These are phyloP conservation scores for Erythrobasidium hasegawianum DNA, from an alignment of 1,284 basidiomycete genomes.

Conservation along the genomic window DNA sequence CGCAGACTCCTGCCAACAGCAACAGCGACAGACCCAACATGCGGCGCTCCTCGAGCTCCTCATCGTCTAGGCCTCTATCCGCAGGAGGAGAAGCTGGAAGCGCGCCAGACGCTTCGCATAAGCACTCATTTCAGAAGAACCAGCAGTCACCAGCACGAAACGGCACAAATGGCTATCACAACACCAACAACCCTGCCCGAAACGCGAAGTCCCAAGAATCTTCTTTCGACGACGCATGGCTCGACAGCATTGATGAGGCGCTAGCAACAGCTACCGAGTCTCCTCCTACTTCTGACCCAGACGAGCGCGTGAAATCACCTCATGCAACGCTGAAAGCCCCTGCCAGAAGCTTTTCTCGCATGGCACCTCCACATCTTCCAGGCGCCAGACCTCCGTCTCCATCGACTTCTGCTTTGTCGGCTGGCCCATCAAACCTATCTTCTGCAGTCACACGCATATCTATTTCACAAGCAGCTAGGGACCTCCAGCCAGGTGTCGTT, in stretches of 20 bases:
- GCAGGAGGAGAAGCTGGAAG: too few relatives aligned
- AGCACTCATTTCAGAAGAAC: too few relatives aligned
- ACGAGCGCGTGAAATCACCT: too few relatives aligned
- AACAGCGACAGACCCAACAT: too few relatives aligned
- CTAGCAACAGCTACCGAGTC: neutral
- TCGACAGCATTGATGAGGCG: slow-evolving; percentile 11
- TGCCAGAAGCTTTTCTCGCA: neutral
- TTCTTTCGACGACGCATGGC: slow-evolving; percentile 8
- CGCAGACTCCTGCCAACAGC: too few relatives aligned
- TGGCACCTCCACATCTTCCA: slow-evolving; percentile 9
- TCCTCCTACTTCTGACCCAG: neutral
- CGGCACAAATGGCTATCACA: too few relatives aligned
- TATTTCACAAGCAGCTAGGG: slow-evolving; percentile 7
- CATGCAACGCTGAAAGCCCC: neutral
- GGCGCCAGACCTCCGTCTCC: neutral
- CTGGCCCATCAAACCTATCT: slow-evolving; percentile 2
- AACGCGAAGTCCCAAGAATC: neutral
- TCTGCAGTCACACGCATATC: slow-evolving; percentile 7
- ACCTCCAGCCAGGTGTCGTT: neutral
- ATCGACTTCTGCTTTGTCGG: slow-evolving; percentile 5
- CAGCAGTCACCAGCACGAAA: too few relatives aligned
- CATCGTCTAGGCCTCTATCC: too few relatives aligned
- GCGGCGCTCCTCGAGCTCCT: too few relatives aligned
- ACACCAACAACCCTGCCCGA: too few relatives aligned
- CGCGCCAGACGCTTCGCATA: too few relatives aligned